Conservation (phyloP, 768 basidiomycete genomes). For the Russula vinacea region DNA sequence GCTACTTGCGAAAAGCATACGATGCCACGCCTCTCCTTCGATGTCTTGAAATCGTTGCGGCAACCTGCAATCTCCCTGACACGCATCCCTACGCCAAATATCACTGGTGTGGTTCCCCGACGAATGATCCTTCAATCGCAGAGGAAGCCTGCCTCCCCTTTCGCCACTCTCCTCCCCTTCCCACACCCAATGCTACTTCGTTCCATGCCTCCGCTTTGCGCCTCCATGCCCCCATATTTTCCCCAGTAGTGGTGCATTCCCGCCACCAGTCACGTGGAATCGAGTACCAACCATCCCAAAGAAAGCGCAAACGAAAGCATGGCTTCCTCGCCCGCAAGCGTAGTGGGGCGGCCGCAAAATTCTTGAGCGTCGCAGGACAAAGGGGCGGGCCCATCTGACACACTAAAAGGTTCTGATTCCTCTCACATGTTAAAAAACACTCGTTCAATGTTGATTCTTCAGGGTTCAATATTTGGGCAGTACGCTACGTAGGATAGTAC, state of each 20-base stretch:
- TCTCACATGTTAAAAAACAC: neutral
- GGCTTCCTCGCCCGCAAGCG: constrained; percentile 82
- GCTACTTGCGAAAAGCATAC: neutral
- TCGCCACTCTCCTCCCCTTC: constrained; percentile 15
- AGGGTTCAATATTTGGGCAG: neutral
- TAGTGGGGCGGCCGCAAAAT: constrained; percentile 66
- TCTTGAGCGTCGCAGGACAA: constrained; percentile 63
- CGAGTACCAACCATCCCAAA: constrained; percentile 97
- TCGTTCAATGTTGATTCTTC: neutral
- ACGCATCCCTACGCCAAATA: neutral
- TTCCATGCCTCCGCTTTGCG: neutral
- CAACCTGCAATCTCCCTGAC: neutral
- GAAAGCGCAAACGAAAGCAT: constrained; percentile 87
- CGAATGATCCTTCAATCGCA: neutral
- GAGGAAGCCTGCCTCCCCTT: neutral
- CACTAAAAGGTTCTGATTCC: constrained; percentile 48
- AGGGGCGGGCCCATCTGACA: constrained; percentile 74
- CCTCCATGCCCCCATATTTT: neutral
- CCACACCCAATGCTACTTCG: constrained; percentile 20
- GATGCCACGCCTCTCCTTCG: constrained; percentile 21
- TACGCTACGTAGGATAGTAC: neutral
- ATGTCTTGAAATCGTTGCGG: constrained; percentile 5
- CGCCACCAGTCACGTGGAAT: constrained; percentile 71
- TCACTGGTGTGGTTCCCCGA: neutral
- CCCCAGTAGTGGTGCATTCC: constrained; percentile 43